A percentile compares a stretch with the other conserved stretches of the same genome.
These are phyloP conservation scores for Hypoxylon intermedium DNA, from an alignment of 495 filamentous ascomycete genomes.

Conservation along the genomic window DNA sequence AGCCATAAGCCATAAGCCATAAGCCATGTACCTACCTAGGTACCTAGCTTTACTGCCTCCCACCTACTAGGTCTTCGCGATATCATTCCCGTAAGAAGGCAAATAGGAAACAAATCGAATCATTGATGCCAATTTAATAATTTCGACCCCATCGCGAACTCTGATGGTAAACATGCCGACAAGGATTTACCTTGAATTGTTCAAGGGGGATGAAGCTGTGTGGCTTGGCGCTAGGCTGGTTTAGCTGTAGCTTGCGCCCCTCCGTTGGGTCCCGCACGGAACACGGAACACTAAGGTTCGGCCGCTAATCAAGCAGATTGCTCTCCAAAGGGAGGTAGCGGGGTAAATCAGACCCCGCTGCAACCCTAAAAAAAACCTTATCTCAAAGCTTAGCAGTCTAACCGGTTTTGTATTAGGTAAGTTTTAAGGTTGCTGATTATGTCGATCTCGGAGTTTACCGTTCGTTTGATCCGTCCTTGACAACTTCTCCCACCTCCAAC, in stretches of 20 bases:
- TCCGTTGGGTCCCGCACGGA: too few relatives aligned
- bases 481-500: too few relatives aligned
- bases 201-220: not conserved
- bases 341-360: constrained; percentile 8
- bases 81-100: too few relatives aligned
- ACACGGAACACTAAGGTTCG: not conserved
- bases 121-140: not conserved
- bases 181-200: not conserved
- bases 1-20: too few relatives aligned
- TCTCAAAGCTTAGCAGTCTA: constrained; percentile 11
- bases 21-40: too few relatives aligned
- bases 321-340: not conserved
- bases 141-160: not conserved
- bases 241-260: not conserved
- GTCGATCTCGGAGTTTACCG: constrained; percentile 15
- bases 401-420: constrained; percentile 11
- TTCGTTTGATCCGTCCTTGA: not conserved
- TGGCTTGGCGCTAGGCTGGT: not conserved
- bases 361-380: constrained; percentile 24
- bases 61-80: too few relatives aligned
- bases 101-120: not conserved
- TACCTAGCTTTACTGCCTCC: too few relatives aligned
- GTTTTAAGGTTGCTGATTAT: not conserved
- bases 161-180: not conserved
- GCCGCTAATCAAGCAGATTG: not conserved